Base-by-base conservation (phyloP, 768 basidiomycete genomes). In the Mycena epipterygia region DNA sequence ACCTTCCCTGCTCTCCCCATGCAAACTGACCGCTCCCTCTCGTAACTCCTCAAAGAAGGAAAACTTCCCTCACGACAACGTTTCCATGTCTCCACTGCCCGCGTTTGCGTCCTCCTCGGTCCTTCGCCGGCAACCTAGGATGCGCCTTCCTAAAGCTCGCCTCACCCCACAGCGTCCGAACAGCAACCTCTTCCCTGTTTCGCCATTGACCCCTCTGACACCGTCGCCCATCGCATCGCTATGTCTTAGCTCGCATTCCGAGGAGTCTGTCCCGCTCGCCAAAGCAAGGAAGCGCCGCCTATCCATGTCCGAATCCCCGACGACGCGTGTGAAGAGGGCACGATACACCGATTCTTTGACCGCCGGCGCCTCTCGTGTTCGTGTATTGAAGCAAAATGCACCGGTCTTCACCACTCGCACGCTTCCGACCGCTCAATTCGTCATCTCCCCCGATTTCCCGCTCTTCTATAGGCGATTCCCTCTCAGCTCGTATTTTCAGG, bases 401-500 rank as follows among this genome's bases (percentile, higher is more conserved):
- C n/a, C 73, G 3, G 61, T 70, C 32, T 80, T 79, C 73, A 79
- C 82, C 13, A 81, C 74, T 23, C 88, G 93, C 63, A 84, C 82
- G 11, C 86, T 94, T 61, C 90, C 91, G 3, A 67, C 81, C 11
- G 51, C 78, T 49, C 16, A 19, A 42, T 73, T 93, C 60, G 81
- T 86, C 46, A 81, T 87, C 55, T 83, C 87, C 27, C 68, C 82
- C 2, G 79, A 81, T 33, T 93, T 90, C 74, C 80, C 89, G 44
- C 85, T 90, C 23, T 87, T 93, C 70, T 95, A 95, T 77, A 81
- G 91, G 64, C 88, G 89, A 11, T 95, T 93, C 76, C 91, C 92
- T 7, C 84, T 86, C 62, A 91, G 90, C 72, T 86, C 90, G 7
- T 90, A 86, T 70, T 83, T 87, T 66, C 68, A 44, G 23, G 44